phyloP scores from a whole-genome alignment of 208 protist genomes.

The Trypanosoma avium region DNA sequence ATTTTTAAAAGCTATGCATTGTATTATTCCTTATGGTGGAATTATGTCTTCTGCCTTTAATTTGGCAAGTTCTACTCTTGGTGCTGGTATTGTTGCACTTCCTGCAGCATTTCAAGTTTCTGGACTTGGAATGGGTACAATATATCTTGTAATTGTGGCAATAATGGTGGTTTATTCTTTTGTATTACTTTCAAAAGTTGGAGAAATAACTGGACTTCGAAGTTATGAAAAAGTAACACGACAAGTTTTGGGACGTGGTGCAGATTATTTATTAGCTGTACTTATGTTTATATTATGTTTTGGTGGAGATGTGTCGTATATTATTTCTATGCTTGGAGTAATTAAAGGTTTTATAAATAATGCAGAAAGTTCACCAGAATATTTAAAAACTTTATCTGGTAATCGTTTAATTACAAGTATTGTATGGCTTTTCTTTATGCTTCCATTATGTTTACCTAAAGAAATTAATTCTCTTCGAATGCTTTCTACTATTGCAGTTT shows the following conservation, averaged over 20 bases:
- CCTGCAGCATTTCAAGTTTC: constrained; percentile 55
- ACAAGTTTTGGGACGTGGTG: constrained; percentile 35
- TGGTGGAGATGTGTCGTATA: constrained; percentile 55
- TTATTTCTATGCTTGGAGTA: constrained; percentile 55
- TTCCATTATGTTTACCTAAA: constrained; percentile 74
- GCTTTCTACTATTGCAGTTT: constrained; percentile 54
- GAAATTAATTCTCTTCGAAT: constrained; percentile 84
- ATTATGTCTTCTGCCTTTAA: constrained; percentile 50
- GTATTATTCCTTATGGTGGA: constrained; percentile 53
- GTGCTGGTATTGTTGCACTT: constrained; percentile 60
- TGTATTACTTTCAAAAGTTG: constrained; percentile 43
- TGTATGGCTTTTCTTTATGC: constrained; percentile 71
- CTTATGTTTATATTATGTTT: constrained; percentile 66
- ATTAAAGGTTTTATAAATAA: constrained; percentile 36
- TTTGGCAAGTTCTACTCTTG: constrained; percentile 63
- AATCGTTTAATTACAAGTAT: constrained; percentile 44
- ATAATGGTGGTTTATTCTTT: constrained; percentile 61
- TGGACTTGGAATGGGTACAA: constrained; percentile 36
- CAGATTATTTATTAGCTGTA: constrained; percentile 45
- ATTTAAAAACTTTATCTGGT: constrained; percentile 33
- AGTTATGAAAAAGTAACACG: constrained; percentile 56
- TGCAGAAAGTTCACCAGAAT: constrained; percentile 28
- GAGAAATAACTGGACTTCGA: constrained; percentile 41
- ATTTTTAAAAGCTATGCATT: constrained; percentile 32
- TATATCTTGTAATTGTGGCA: constrained; percentile 34